Percentiles rank a stretch among this genome's conserved stretches.
phyloP scores from a whole-genome alignment of 2,329 filamentous ascomycete genomes.

The Claviceps purpurea region DNA sequence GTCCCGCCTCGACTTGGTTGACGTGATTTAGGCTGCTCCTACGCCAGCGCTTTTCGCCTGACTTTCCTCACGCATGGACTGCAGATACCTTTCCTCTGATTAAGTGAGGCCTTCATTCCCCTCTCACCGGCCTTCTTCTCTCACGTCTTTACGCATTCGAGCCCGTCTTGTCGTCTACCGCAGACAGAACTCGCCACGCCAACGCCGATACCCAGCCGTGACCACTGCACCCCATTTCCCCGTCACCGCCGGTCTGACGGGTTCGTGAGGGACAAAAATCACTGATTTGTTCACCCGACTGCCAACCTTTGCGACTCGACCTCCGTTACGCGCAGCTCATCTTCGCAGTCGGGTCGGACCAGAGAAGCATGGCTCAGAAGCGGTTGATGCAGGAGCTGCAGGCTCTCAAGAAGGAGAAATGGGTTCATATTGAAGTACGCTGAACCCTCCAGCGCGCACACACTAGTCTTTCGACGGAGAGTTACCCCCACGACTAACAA shows the following conservation, averaged over 20 bases:
- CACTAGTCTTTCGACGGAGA: neutral
- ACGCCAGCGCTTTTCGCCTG: neutral
- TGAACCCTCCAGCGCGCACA: constrained; percentile 12
- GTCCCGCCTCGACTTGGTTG: neutral
- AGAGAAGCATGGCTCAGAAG: constrained; percentile 40
- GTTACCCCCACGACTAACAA: neutral
- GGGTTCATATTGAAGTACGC: constrained; percentile 74
- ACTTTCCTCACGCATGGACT: neutral
- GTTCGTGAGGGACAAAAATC: too few species aligned
- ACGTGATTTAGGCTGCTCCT: too few species aligned
- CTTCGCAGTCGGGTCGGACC: neutral
- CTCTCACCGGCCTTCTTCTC: too few species aligned
- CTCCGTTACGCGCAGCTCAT: neutral
- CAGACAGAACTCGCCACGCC: too few species aligned
- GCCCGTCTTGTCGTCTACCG: too few species aligned
- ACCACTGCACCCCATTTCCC: too few species aligned
- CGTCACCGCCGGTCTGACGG: too few species aligned
- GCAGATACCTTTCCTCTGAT: neutral
- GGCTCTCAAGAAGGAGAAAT: constrained; percentile 73
- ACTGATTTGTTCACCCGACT: too few species aligned
- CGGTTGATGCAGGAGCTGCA: constrained; percentile 84
- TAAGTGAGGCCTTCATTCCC: too few species aligned
- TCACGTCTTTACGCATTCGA: too few species aligned
- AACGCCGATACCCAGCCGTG: too few species aligned
- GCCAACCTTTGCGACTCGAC: neutral